phyloP scores from a whole-genome alignment of 208 protist genomes.

The Leishmania braziliensis region DNA sequence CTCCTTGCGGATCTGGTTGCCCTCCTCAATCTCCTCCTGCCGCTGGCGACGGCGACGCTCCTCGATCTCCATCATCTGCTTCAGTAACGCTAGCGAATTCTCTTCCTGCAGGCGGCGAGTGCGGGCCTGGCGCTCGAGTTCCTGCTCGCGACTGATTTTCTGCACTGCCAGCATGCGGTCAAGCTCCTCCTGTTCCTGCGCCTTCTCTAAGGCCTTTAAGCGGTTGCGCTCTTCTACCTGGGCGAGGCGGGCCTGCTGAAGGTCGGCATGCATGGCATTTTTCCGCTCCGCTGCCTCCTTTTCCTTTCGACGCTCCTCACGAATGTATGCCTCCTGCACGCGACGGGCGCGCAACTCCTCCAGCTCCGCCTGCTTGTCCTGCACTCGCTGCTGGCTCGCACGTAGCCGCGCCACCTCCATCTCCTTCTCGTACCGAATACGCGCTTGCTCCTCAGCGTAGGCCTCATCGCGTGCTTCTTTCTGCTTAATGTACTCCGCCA shows the following conservation, averaged over 20 bases:
- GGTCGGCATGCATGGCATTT: constrained; percentile 68
- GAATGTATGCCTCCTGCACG: constrained; percentile 84
- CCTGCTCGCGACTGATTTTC: constrained; percentile 77
- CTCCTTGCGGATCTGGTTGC: constrained; percentile 69
- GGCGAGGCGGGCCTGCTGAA: constrained; percentile 68
- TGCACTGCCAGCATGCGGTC: constrained; percentile 87
- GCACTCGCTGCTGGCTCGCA: constrained; percentile 86
- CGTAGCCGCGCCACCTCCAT: constrained; percentile 88
- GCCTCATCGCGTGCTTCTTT: constrained; percentile 90
- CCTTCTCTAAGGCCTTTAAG: constrained; percentile 54
- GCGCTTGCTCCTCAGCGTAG: constrained; percentile 82
- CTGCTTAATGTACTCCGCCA: constrained; percentile 86
- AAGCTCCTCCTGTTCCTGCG: constrained; percentile 84
- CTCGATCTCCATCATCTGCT: constrained; percentile 92
- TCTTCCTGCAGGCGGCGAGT: constrained; percentile 71
- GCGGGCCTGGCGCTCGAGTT: constrained; percentile 59
- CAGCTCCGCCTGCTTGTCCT: constrained; percentile 91
- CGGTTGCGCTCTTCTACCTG: constrained; percentile 86
- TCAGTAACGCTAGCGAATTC: constrained; percentile 82
- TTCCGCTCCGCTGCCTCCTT: constrained; percentile 68
- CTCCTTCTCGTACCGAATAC: constrained; percentile 87
- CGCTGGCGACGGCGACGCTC: constrained; percentile 84
- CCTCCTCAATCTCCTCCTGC: constrained; percentile 92
- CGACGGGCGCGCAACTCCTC: constrained; percentile 92
- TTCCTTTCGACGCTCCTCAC: constrained; percentile 85